Evolutionary conservation across 495 filamentous ascomycete genomes (phyloP).

Genomic region (Xylaria castorea): DNA sequence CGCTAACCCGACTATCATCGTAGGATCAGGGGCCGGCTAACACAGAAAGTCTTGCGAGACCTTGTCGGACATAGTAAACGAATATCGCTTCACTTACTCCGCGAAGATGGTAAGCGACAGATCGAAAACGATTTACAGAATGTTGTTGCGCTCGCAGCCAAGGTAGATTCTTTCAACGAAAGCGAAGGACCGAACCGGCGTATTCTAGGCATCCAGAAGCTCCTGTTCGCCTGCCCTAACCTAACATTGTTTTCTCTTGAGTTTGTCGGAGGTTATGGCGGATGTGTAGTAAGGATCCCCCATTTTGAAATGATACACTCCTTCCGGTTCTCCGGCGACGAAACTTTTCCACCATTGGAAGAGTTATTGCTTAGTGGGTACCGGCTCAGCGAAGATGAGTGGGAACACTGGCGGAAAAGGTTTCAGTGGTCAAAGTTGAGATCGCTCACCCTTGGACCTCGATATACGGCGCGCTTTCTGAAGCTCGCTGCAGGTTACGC

Average conservation of each 20-base stretch:
- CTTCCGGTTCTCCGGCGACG: conserved; percentile 2
- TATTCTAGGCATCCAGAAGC: conserved; percentile 1
- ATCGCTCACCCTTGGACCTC: conserved; percentile 20
- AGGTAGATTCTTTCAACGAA: neutral
- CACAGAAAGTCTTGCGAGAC: neutral
- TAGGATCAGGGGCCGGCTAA: neutral
- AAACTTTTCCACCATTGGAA: conserved; percentile 12
- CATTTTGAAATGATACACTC: neutral
- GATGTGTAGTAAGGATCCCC: neutral
- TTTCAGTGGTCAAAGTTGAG: conserved; percentile 18
- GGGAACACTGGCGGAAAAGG: neutral
- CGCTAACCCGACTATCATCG: neutral
- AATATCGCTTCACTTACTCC: conserved; percentile 13
- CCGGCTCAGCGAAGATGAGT: neutral
- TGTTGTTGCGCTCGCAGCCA: neutral
- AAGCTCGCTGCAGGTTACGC: neutral
- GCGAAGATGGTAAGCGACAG: conserved; percentile 3
- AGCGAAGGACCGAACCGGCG: neutral
- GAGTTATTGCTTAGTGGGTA: conserved; percentile 14
- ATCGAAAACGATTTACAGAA: neutral
- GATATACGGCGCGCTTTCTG: neutral
- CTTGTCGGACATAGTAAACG: neutral
- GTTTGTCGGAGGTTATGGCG: neutral
- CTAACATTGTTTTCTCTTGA: conserved; percentile 7
- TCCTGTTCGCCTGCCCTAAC: conserved; percentile 20